Evolutionary conservation across 768 basidiomycete genomes (phyloP), one percentile per base, ranked within the genome.

Genomic region (Phaffia tasmanica): DNA sequence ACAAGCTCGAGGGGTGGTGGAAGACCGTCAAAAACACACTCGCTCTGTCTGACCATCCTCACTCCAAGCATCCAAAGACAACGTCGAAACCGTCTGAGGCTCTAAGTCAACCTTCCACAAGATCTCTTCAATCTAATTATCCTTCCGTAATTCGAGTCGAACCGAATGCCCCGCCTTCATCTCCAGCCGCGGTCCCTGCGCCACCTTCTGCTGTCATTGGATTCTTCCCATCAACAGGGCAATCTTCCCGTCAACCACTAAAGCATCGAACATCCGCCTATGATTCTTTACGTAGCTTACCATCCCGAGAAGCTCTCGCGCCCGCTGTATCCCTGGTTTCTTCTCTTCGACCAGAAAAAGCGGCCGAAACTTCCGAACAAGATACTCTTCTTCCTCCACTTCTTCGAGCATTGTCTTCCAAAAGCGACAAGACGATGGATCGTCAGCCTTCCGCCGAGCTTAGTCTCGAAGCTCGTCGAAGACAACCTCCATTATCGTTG

Each of bases 1-100:
- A 62, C 62, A 76, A 76, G 69, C 75, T 77, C 71, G 76, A 77
- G 65, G 76, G 76, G 3, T 77, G 76, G 76, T 77, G 76, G 76
- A 74, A 73, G 47, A 73, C 76, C 30, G 76, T 77, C 60, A 76
- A 76, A 54, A 72, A 70, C 66, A 77, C 75, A 62, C 75, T 77
- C 53, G 67, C 67, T 42, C 11, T 42, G 11, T 42, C 35, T 42
- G 35, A 42, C 11, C 35, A 42, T 30, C 63, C 16, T 46, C 42
- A 47, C 53, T 14, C 27, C n/a, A 29, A 29, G 32, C 11, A 18
- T 14, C 7, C 30, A 42, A 51, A 46, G 30, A 25, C 11, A 23
- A 51, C 7, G 19, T 55, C 35, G 30, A 15, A 30, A 63, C 18
- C 63, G 25, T 25, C 49, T 53, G 27, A 35, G 25, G 63, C 42